Evolutionary conservation across 768 basidiomycete genomes (phyloP).

Genomic region (Termitomyces sp.): DNA sequence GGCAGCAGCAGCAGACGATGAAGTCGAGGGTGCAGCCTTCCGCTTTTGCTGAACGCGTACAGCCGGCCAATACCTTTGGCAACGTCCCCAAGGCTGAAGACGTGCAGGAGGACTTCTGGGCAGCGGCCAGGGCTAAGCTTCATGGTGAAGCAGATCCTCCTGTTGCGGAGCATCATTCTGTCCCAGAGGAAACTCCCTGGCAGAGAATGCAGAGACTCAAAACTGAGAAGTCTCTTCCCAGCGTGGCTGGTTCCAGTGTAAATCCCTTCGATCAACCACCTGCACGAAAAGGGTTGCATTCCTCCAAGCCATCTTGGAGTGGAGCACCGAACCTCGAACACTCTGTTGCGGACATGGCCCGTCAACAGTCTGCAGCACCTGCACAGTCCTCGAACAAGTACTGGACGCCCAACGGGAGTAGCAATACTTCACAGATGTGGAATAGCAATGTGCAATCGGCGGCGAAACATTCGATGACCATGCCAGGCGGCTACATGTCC

Average conservation of each 20-base stretch:
- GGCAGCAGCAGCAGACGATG: conserved; percentile 7
- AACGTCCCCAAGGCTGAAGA: background rate
- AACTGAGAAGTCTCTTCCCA: conserved; percentile 1
- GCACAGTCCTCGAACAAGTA: conserved; percentile 6
- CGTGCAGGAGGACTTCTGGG: conserved; percentile 6
- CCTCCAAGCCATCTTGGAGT: conserved; percentile 11
- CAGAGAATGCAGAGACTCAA: conserved; percentile 16
- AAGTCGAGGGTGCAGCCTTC: conserved; percentile 1
- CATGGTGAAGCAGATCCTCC: background rate
- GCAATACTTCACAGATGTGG: conserved; percentile 15
- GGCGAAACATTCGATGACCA: conserved; percentile 4
- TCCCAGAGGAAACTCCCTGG: conserved; percentile 17
- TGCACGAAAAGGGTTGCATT: conserved; percentile 5
- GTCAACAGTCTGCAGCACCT: conserved; percentile 7
- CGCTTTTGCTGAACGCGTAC: background rate
- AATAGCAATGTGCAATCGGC: conserved; percentile 6
- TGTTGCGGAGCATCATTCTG: background rate
- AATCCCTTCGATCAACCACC: conserved; percentile 12
- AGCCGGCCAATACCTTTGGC: background rate
- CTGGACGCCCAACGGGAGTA: conserved; percentile 17
- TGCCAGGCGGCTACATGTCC: conserved; percentile 12
- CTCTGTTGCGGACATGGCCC: conserved; percentile 3
- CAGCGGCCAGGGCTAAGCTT: conserved; percentile 1
- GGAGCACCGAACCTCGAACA: conserved; percentile 5
- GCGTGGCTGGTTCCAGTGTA: background rate